Conservation (phyloP, 1,139 yeast genomes). For the Pichia sp. region DNA sequence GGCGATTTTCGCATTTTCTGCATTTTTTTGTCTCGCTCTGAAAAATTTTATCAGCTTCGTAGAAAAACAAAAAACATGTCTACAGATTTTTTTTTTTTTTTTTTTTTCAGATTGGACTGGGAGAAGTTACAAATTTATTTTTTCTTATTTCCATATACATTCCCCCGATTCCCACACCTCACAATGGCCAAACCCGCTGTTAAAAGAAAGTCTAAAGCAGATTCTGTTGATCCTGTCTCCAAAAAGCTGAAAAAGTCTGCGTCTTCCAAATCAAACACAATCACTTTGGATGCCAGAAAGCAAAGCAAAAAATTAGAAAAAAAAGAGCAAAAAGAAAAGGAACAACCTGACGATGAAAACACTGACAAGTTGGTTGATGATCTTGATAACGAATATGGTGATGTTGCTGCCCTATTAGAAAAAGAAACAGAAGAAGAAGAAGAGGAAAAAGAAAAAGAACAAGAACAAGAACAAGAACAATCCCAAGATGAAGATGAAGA, state of each 20-base stretch:
- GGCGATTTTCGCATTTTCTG: too few relatives aligned
- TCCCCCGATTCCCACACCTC: background rate
- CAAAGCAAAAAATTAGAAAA: conserved; percentile 1
- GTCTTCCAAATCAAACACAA: background rate
- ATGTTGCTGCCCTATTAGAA: conserved; percentile 45
- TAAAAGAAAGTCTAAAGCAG: conserved; percentile 4
- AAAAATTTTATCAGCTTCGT: too few relatives aligned
- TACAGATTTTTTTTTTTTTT: background rate
- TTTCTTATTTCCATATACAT: background rate
- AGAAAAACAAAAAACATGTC: too few relatives aligned
- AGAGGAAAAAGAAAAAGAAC: conserved; percentile 34
- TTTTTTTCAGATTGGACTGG: background rate
- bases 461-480: conserved; percentile 16
- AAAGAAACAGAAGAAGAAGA: conserved; percentile 44
- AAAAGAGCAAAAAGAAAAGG: background rate
- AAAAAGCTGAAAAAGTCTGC: background rate
- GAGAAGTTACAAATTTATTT: too few relatives aligned
- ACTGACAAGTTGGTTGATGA: conserved; percentile 44
- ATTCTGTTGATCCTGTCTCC: background rate
- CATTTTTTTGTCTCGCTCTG: too few relatives aligned
- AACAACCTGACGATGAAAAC: conserved; percentile 29
- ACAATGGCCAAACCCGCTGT: conserved; percentile 5
- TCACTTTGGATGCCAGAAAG: conserved; percentile 12
- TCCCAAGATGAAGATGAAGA: conserved; percentile 33
- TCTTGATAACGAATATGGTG: conserved; percentile 49